These are phyloP conservation scores for Castanea sativa DNA, from an alignment of 306 rosid genomes.

Conservation along the genomic window DNA sequence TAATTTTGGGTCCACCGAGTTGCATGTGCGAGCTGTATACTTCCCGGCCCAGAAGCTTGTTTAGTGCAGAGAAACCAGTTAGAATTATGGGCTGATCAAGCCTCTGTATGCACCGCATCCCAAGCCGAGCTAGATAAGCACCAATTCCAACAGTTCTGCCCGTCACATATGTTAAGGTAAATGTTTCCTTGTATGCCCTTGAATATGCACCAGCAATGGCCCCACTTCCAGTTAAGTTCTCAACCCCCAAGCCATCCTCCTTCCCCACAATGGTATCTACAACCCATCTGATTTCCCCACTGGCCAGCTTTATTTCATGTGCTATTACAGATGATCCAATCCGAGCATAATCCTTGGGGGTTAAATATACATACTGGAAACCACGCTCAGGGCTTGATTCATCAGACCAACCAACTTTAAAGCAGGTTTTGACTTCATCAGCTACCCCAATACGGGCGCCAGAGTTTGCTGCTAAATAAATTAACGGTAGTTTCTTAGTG, in stretches of 20 bases:
- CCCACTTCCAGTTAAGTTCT: slow-evolving; percentile 94
- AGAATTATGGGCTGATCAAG: slow-evolving; percentile 98
- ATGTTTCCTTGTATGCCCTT: slow-evolving; percentile 88
- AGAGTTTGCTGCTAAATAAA: slow-evolving; percentile 96
- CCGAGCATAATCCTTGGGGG: slow-evolving; percentile 81
- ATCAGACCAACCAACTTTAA: slow-evolving; percentile 97
- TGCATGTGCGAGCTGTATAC: slow-evolving; percentile 99
- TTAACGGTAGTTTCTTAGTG: slow-evolving; percentile 71
- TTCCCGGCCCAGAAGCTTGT: slow-evolving; percentile 98
- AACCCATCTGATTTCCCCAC: slow-evolving; percentile 92
- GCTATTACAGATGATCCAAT: slow-evolving; percentile 82
- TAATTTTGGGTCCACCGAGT: slow-evolving; percentile 97
- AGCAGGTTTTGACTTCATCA: slow-evolving; percentile 91
- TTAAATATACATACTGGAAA: slow-evolving; percentile 84
- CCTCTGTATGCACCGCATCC: slow-evolving; percentile 98
- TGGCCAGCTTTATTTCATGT: slow-evolving; percentile 64
- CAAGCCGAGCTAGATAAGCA: slow-evolving; percentile 98
- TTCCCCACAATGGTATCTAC: slow-evolving; percentile 95
- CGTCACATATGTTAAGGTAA: slow-evolving; percentile 90
- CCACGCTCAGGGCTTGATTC: slow-evolving; percentile 91
- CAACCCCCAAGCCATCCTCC: slow-evolving; percentile 95
- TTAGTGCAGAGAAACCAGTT: slow-evolving; percentile 93
- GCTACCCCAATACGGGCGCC: slow-evolving; percentile 98
- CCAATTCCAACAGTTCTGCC: slow-evolving; percentile 99
- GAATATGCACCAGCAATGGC: slow-evolving; percentile 97